phyloP scores from a whole-genome alignment of 2,329 filamentous ascomycete species.

The Trichoderma breve region DNA sequence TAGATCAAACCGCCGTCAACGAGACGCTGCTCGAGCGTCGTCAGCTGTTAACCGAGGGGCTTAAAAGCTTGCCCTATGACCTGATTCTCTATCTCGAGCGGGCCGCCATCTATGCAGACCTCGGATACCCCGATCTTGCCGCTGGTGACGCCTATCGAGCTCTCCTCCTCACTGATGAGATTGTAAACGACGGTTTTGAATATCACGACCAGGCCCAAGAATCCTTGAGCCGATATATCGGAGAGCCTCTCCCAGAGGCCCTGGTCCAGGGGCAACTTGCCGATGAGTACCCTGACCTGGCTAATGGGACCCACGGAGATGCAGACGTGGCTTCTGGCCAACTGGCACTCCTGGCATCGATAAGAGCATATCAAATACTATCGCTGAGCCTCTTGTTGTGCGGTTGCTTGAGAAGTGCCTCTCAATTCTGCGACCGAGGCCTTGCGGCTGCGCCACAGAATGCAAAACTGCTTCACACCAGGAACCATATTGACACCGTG shows the following conservation, averaged over 20 bases:
- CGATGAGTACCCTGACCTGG: slow-evolving; percentile 34
- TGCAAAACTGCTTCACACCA: slow-evolving; percentile 53
- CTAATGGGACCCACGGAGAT: slow-evolving; percentile 35
- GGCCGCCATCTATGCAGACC: slow-evolving; percentile 65
- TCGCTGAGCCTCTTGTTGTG: slow-evolving; percentile 59
- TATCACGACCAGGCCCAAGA: slow-evolving; percentile 69
- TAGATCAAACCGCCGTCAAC: slow-evolving; percentile 39
- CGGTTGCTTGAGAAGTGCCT: slow-evolving; percentile 67
- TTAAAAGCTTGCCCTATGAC: slow-evolving; percentile 57
- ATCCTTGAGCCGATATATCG: slow-evolving; percentile 41
- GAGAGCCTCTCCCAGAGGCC: slow-evolving; percentile 42
- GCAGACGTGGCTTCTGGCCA: slow-evolving; percentile 36
- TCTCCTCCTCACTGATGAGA: slow-evolving; percentile 80
- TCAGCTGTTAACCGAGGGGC: slow-evolving; percentile 53
- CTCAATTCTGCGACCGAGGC: slow-evolving; percentile 63
- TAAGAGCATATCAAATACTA: slow-evolving; percentile 59
- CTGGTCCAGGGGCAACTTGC: slow-evolving; percentile 45
- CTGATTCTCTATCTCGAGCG: slow-evolving; percentile 65
- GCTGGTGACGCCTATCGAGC: slow-evolving; percentile 88
- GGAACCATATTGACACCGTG: slow-evolving; percentile 53
- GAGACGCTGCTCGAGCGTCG: slow-evolving; percentile 53
- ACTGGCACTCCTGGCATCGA: slow-evolving; percentile 50
- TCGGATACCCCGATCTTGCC: slow-evolving; percentile 87
- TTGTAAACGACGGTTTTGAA: slow-evolving; percentile 75
- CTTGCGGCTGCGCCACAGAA: slow-evolving; percentile 55